Evolutionary conservation across 768 basidiomycete species (phyloP), one percentile per base, ranked within the genome.

Genomic region (Pluteus cervinus): DNA sequence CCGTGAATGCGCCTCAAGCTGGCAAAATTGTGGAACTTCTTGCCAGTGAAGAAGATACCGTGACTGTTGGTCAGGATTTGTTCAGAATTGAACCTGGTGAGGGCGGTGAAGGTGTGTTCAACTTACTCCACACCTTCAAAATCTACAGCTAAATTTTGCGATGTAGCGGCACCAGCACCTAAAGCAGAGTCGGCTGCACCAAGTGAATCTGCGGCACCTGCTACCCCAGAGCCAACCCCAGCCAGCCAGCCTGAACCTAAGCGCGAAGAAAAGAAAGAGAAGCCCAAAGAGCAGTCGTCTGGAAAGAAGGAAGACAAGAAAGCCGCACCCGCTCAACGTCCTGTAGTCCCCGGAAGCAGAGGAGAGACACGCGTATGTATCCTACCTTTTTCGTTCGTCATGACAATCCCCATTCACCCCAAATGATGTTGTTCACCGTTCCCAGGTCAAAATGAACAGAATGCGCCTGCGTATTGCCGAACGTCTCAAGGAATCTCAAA

Each of bases 401-500:
- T 29, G 22, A 17, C 16, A 11, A 37, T 36, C 28, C 24, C 28
- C 29, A 39, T 33, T 29, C 4, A 14, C 10, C 14, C 25, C 8
- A 23, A 29, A 32, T 8, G 21, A 14, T 36, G 40, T 29, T 24
- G 20, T 30, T 36, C 20, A 40, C 24, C 11, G 14, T 35, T n/a
- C 29, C 20, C 51, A 90, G 87, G 82, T 98, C 55, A 98, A 97
- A 73, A 97, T 99, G 93, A 93, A 79, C 62, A 84, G 93, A 36
- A 99, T 99, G 96, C 88, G 94, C 32, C 72, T 87, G 45, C 89
- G 93, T 44, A 99, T 99, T 53, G 86, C 93, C 32, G 90, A 93
- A 64, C 91, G 94, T 36, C 78, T 99, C 58, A 99, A 99, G 69
- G 85, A 96, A 58, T 94, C 93, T 16, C 94, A 99, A 61, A 96